These are phyloP conservation scores for Hamamelis virginiana DNA, from an alignment of 164 flowering plant species.

Conservation along the genomic window DNA sequence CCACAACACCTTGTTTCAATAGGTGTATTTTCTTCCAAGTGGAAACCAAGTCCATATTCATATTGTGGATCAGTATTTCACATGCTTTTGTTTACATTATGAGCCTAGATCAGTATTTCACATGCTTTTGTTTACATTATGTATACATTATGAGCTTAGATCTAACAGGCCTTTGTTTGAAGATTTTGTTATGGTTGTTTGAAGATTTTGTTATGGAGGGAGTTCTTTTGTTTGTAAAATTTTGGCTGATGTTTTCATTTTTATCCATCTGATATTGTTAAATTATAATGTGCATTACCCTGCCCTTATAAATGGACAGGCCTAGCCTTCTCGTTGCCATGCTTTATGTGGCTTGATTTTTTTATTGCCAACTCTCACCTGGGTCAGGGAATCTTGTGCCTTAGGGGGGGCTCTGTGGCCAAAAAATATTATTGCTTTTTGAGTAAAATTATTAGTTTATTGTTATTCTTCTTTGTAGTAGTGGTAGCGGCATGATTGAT, in stretches of 20 bases:
- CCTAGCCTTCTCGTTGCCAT: background rate
- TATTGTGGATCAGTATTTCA: background rate
- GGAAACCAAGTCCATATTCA: background rate
- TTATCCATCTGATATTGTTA: too few relatives aligned
- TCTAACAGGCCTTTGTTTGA: too few relatives aligned
- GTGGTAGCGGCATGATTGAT: background rate
- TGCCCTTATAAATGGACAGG: background rate
- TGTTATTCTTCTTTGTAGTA: background rate
- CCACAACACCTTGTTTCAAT: background rate
- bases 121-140: too few relatives aligned
- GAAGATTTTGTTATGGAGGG: too few relatives aligned
- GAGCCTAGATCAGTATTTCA: too few relatives aligned
- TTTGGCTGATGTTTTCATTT: too few relatives aligned
- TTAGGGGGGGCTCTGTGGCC: background rate
- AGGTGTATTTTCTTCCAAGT: background rate
- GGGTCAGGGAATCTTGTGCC: background rate
- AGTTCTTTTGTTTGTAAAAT: too few relatives aligned
- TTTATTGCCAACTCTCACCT: background rate
- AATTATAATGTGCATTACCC: background rate
- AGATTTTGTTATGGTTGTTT: too few relatives aligned
- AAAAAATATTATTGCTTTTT: background rate
- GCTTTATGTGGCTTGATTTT: background rate
- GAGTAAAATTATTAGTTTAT: background rate
- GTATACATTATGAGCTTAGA: too few relatives aligned
- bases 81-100: background rate